Base-by-base conservation (phyloP, 2,329 filamentous ascomycete species). In the Paraphoma sp. region DNA sequence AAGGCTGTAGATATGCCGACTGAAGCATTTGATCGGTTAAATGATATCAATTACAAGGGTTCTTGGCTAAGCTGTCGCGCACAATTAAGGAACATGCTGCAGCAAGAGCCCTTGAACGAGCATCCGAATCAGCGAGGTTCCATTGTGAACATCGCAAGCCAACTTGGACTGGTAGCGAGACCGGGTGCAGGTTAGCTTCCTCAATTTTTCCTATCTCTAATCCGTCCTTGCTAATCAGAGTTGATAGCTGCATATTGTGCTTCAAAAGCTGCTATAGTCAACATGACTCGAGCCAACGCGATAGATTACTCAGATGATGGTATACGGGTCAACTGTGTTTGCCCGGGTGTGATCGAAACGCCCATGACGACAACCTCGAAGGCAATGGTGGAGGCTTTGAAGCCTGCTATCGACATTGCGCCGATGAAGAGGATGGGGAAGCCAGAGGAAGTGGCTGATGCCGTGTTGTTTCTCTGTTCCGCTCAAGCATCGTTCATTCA, bases 321-420 rank as follows among this genome's bases (percentile, higher is more conserved):
- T 1, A 86, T 88, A 51, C 79, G 85, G 48, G 82, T 88, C 61
- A 88, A 88, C 62, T 85, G 83, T 16, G 81, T 87, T 40, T 87
- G 85, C 56, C 85, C 85, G 0, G 76, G 79, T 10, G 82, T 80
- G 38, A 77, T 82, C 38, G 75, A 74, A 50, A 83, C 80, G 4
- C 79, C 81, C 0, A 67, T 65, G 57, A 60, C 64, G 0, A 64
- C 58, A 8, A 69, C 73, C 51, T 69, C 66, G 3, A 55, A 60
- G 8, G 60, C 68, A 4, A 73, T 72, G 46, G 53, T 57, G 1
- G 71, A 81, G 62, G 72, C 66, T 18, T 41, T 74, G 41, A 70
- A 64, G 53, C 64, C 68, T 28, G 80, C 82, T 23, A 72, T 84
- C 33, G 54, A 67, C 17, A 79, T 77, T 55, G 82, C 81, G 1